These are phyloP conservation scores for Cantharellus anzutake DNA, from an alignment of 768 basidiomycete species.

Conservation along the genomic window DNA sequence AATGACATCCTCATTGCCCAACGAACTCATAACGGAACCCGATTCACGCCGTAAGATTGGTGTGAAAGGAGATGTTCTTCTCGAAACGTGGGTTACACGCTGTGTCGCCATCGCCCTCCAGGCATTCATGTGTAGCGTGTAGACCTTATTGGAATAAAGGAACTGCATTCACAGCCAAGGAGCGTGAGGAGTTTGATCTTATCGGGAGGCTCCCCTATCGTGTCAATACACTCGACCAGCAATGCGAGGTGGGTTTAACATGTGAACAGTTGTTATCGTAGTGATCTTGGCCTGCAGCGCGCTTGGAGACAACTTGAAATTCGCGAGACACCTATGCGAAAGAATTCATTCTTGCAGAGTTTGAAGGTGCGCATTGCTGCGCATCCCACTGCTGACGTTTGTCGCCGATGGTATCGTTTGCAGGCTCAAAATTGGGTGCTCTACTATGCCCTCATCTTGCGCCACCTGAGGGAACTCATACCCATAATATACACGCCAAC, in stretches of 20 bases:
- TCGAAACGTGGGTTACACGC: too few species aligned
- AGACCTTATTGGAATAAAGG: conserved; percentile 22
- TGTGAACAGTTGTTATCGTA: too few species aligned
- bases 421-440: conserved; percentile 61
- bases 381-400: too few species aligned
- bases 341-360: conserved; percentile 62
- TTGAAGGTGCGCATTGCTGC: conserved; percentile 17
- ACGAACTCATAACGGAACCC: too few species aligned
- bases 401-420: too few species aligned
- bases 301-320: conserved; percentile 33
- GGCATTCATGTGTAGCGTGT: too few species aligned
- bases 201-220: conserved; percentile 26
- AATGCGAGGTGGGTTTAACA: conserved; percentile 23
- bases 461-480: conserved; percentile 42
- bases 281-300: conserved; percentile 16
- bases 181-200: conserved; percentile 48
- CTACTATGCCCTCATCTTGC: conserved; percentile 47
- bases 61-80: too few species aligned
- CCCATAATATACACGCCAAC: conserved; percentile 73
- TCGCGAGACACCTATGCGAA: conserved; percentile 25
- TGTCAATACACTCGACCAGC: conserved; percentile 51
- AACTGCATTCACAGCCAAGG: conserved; percentile 47
- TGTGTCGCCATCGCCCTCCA: too few species aligned
- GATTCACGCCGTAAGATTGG: too few species aligned
- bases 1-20: too few species aligned